Evolutionary conservation across 805 yeast genomes (phyloP), one percentile per base, ranked within the genome.

Genomic region (Pichia membranifaciens): DNA sequence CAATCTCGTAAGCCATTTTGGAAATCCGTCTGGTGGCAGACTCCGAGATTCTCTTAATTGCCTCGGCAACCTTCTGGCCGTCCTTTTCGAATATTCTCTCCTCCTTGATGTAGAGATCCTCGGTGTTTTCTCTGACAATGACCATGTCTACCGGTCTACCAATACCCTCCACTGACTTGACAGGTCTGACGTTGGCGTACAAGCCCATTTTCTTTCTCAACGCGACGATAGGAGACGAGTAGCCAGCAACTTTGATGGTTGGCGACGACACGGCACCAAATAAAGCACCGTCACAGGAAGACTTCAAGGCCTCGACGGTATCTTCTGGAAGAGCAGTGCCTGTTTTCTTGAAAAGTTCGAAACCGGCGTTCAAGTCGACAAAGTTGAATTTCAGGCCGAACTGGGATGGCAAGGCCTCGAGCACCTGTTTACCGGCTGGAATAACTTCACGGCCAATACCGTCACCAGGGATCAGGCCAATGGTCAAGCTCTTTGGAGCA

Each of bases 201-300:
- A 93, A 74, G 8, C 96, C 97, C 69, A 93, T 64, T 69, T 86
- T 87, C 79, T 91, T 93, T 74, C 99, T 84, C 62, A 93, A 76
- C n/a, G 98, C 98, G 47, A 93, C 99, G 67, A 93, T 91, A 58
- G 99, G 99, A 28, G 98, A 91, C 17, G 97, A 90, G 73, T 93
- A 93, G 45, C 99, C 99, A 41, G 78, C 93, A 40, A 93, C 98
- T 70, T 89, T 89, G 58, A 83, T 81, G 39, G 96, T 76, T 56
- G 99, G 99, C 17, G 97, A 89, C 41, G 89, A 87, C 47, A 93
- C 99, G 48, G 99, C 96, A 58, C 99, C 99, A 61, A 93, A 93
- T 47, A 93, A 75, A 17, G 98, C 99, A 73, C 97, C 98, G 60
- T 93, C 96, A 70, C 99, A 93, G 55, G 84, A 82, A 29, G 74